phyloP scores from a whole-genome alignment of 805 yeast genomes.

The Diddensiella caesifluorescens region DNA sequence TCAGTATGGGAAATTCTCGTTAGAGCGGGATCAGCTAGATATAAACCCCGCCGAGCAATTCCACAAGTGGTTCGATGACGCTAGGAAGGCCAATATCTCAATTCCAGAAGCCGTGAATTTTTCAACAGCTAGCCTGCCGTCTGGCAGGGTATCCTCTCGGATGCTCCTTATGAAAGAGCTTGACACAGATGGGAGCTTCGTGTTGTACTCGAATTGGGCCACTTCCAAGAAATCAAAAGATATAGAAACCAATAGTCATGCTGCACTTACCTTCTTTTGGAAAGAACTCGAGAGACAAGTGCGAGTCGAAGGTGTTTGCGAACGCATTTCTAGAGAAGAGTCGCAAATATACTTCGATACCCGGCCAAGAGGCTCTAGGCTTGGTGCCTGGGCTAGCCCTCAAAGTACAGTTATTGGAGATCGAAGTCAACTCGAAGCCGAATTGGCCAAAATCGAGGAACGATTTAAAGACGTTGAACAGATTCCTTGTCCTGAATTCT shows the following conservation, averaged over 20 bases:
- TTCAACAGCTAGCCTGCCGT: conserved; percentile 83
- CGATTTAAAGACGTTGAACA: conserved; percentile 57
- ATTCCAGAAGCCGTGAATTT: conserved; percentile 82
- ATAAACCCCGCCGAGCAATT: conserved; percentile 71
- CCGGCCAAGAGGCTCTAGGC: conserved; percentile 86
- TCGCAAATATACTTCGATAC: conserved; percentile 74
- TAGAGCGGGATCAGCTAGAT: conserved; percentile 49
- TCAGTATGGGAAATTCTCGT: conserved; percentile 68
- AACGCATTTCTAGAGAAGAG: conserved; percentile 65
- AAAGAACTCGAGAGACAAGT: conserved; percentile 85
- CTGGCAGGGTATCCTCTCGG: conserved; percentile 85
- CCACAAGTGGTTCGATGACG: conserved; percentile 78
- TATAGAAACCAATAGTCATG: conserved; percentile 64
- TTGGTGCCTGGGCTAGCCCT: conserved; percentile 97
- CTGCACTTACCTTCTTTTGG: conserved; percentile 89
- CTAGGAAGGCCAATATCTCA: conserved; percentile 48
- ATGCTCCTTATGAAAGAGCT: conserved; percentile 84
- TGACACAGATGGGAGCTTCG: conserved; percentile 69
- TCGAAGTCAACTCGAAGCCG: conserved; percentile 58
- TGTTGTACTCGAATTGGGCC: conserved; percentile 88
- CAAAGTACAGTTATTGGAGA: conserved; percentile 60
- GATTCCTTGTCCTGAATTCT: conserved; percentile 84
- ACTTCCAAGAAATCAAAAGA: conserved; percentile 77
- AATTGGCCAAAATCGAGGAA: conserved; percentile 43
- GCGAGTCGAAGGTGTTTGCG: conserved; percentile 82